Evolutionary conservation across 225 moss, liverwort and hornwort species (phyloP).

Genomic region (Polytrichum formosum): DNA sequence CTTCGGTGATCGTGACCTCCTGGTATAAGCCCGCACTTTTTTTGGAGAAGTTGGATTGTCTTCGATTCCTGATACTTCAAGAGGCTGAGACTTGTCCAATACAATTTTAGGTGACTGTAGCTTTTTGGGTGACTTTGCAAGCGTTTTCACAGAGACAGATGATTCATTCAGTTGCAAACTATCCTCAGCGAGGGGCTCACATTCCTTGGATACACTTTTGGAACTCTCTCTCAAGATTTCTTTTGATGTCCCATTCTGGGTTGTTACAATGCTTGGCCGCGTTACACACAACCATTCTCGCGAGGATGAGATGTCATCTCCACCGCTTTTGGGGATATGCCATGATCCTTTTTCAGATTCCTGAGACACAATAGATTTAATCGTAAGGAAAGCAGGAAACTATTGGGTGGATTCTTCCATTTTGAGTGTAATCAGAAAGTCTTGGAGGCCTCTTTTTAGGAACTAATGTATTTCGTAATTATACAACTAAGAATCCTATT

Average conservation of each 20-base stretch:
- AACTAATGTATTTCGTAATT: not conserved
- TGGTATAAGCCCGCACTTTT: not conserved
- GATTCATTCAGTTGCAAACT: slow-evolving; percentile 13
- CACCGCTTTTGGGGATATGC: slow-evolving; percentile 72
- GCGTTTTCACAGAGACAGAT: slow-evolving; percentile 9
- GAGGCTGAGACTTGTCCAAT: not conserved
- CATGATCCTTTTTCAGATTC: slow-evolving; percentile 86
- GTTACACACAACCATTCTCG: slow-evolving; percentile 86
- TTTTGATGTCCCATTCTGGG: slow-evolving; percentile 31
- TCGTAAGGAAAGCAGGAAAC: not conserved
- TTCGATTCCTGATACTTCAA: slow-evolving; percentile 3
- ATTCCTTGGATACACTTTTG: slow-evolving; percentile 11
- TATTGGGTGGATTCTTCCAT: not conserved
- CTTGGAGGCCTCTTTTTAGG: not conserved
- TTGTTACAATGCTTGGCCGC: slow-evolving; percentile 34
- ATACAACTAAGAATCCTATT: not conserved
- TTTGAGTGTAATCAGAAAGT: not conserved
- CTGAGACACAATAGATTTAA: slow-evolving; percentile 25
- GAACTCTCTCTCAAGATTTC: slow-evolving; percentile 15
- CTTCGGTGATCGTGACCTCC: not conserved
- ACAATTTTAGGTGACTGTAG: not conserved
- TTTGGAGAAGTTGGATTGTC: slow-evolving; percentile 3
- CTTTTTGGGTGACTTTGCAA: not conserved
- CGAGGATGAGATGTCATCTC: slow-evolving; percentile 49
- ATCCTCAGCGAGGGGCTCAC: slow-evolving; percentile 9